Conservation (phyloP, 371 early-diverging fungal species). For the Umbelopsis sp. region DNA sequence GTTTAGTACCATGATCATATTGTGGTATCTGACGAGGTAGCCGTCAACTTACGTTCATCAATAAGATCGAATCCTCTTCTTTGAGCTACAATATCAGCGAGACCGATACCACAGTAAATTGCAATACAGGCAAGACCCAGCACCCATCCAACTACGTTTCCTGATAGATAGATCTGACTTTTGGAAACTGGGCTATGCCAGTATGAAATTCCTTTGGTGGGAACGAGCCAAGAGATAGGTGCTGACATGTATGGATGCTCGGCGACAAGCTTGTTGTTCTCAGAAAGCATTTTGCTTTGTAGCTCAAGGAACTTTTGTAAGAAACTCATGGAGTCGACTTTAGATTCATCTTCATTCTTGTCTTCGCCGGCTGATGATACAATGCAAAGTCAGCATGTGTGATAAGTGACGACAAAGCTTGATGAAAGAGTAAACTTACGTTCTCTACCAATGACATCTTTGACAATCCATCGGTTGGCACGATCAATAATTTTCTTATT, state of each 20-base stretch:
- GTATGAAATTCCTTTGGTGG: slow-evolving; percentile 90
- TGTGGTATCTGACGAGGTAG: not conserved
- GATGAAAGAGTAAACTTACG: slow-evolving; percentile 28
- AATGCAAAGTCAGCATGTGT: not conserved
- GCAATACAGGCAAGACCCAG: slow-evolving; percentile 58
- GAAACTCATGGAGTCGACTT: slow-evolving; percentile 64
- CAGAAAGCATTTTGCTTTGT: slow-evolving; percentile 87
- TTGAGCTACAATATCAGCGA: slow-evolving; percentile 69
- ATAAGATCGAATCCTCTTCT: slow-evolving; percentile 76
- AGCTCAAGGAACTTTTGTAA: slow-evolving; percentile 87
- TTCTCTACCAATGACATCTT: slow-evolving; percentile 69
- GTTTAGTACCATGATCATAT: not conserved
- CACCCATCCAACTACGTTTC: slow-evolving; percentile 97
- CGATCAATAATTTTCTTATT: slow-evolving; percentile 83
- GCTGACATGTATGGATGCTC: slow-evolving; percentile 92
- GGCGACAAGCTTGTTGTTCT: slow-evolving; percentile 88
- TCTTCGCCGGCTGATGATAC: slow-evolving; percentile 34
- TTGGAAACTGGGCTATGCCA: slow-evolving; percentile 78
- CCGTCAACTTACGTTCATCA: slow-evolving; percentile 38
- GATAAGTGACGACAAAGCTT: not conserved
- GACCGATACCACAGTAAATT: slow-evolving; percentile 56
- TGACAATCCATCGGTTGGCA: slow-evolving; percentile 79
- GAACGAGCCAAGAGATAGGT: slow-evolving; percentile 90
- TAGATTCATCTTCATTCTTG: slow-evolving; percentile 40
- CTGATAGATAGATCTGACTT: slow-evolving; percentile 95